Conservation (phyloP, 495 filamentous ascomycete species). For the Apiosordaria backusii region DNA sequence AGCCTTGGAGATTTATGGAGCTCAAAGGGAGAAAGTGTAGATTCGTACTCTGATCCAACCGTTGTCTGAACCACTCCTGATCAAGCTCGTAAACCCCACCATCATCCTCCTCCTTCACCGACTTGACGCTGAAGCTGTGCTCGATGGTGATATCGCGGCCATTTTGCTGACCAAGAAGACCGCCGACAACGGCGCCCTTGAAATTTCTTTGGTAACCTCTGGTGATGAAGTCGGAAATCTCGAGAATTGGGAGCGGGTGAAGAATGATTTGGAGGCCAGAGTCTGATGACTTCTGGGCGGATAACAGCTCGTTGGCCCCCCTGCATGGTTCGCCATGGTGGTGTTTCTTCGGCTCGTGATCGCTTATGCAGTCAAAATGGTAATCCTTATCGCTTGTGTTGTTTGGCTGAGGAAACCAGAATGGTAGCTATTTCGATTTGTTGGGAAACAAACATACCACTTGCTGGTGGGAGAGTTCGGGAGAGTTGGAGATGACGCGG, state of each 20-base stretch:
- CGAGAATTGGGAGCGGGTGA: slow-evolving; percentile 91
- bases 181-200: slow-evolving; percentile 75
- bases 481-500: slow-evolving; percentile 7
- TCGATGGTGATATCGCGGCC: slow-evolving; percentile 89
- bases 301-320: slow-evolving; percentile 36
- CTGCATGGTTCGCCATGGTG: slow-evolving; percentile 15
- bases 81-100: slow-evolving; percentile 55
- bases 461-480: background rate
- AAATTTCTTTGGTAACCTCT: slow-evolving; percentile 76
- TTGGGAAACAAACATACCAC: background rate
- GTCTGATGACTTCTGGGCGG: slow-evolving; percentile 58
- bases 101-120: slow-evolving; percentile 41
- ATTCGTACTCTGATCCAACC: slow-evolving; percentile 77
- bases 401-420: background rate
- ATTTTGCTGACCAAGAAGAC: slow-evolving; percentile 82
- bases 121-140: slow-evolving; percentile 79
- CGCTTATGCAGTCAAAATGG: slow-evolving; percentile 1
- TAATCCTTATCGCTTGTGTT: background rate
- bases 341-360: background rate
- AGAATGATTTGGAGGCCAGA: slow-evolving; percentile 79
- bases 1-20: background rate
- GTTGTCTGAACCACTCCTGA: slow-evolving; percentile 68
- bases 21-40: background rate
- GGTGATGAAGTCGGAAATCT: slow-evolving; percentile 94
- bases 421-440: background rate